These are phyloP conservation scores for Rutidosis leptorrhynchoides DNA, from an alignment of 129 eudicot species.

Conservation along the genomic window DNA sequence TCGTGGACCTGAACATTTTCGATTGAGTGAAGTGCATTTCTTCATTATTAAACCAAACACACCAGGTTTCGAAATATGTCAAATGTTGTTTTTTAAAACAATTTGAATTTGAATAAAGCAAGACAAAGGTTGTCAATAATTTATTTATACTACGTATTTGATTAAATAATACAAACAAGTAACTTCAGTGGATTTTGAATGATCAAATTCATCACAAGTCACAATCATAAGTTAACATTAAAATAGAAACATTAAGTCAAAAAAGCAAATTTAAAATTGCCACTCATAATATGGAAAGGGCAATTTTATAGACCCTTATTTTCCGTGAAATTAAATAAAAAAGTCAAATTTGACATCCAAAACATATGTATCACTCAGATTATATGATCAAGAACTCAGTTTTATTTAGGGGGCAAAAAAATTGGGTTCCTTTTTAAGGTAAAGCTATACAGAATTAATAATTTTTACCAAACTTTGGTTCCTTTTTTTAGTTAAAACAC, in stretches of 20 bases:
- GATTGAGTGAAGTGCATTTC: background rate
- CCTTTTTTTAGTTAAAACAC: background rate
- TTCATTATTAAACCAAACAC: background rate
- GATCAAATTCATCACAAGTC: background rate
- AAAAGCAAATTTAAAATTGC: background rate
- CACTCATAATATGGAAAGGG: background rate
- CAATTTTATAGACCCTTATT: background rate
- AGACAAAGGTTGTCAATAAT: background rate
- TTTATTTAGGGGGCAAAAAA: background rate
- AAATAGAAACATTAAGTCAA: no score
- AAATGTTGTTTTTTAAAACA: no score
- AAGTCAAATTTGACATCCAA: background rate
- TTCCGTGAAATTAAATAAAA: no score
- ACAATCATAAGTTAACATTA: no score
- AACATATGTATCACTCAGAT: background rate
- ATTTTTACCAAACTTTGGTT: background rate
- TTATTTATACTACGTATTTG: background rate
- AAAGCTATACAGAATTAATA: background rate
- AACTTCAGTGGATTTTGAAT: background rate
- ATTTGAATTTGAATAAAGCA: background rate
- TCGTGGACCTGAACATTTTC: background rate
- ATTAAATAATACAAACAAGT: background rate
- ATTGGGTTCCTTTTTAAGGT: background rate
- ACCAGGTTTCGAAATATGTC: background rate
- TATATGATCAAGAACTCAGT: background rate